Evolutionary conservation across 2,329 filamentous ascomycete genomes (phyloP).

Genomic region (Pleurostoma richardsiae): DNA sequence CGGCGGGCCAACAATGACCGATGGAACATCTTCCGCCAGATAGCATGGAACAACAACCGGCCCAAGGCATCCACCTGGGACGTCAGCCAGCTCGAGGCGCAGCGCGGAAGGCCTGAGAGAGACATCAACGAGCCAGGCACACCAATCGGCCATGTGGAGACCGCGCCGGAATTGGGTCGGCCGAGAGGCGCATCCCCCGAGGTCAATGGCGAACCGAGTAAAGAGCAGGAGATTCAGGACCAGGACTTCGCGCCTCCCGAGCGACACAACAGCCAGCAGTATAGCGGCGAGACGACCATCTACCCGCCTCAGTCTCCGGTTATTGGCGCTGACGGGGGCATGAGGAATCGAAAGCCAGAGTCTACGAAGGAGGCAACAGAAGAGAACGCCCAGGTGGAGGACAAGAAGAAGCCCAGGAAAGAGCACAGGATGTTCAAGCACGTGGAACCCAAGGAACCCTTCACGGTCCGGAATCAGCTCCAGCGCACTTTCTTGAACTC

Average conservation of each 20-base stretch:
- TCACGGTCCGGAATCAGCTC: slow-evolving; percentile 60
- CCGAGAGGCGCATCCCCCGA: slow-evolving; percentile 1
- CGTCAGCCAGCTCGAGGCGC: slow-evolving; percentile 18
- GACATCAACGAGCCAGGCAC: slow-evolving; percentile 18
- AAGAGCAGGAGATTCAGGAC: slow-evolving; percentile 9
- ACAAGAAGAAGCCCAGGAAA: slow-evolving; percentile 34
- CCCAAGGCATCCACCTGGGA: not conserved
- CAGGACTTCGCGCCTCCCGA: slow-evolving; percentile 18
- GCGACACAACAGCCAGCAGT: slow-evolving; percentile 8
- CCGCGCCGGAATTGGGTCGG: slow-evolving; percentile 14
- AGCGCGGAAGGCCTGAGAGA: slow-evolving; percentile 12
- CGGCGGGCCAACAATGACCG: slow-evolving; percentile 29
- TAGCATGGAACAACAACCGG: slow-evolving; percentile 25
- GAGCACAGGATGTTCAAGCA: slow-evolving; percentile 36
- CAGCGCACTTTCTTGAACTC: slow-evolving; percentile 73
- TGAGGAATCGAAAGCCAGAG: slow-evolving; percentile 12
- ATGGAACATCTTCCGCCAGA: slow-evolving; percentile 40
- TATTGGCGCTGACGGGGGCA: slow-evolving; percentile 4
- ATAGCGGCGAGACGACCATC: slow-evolving; percentile 14
- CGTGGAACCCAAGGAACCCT: slow-evolving; percentile 46
- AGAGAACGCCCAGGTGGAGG: slow-evolving; percentile 18
- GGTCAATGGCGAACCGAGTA: slow-evolving; percentile 1
- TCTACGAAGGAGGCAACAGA: slow-evolving; percentile 14
- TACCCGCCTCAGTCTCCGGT: slow-evolving; percentile 2
- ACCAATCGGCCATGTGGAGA: slow-evolving; percentile 26